Conservation (phyloP, 1,284 basidiomycete species). For the Hemileia vastatrix region DNA sequence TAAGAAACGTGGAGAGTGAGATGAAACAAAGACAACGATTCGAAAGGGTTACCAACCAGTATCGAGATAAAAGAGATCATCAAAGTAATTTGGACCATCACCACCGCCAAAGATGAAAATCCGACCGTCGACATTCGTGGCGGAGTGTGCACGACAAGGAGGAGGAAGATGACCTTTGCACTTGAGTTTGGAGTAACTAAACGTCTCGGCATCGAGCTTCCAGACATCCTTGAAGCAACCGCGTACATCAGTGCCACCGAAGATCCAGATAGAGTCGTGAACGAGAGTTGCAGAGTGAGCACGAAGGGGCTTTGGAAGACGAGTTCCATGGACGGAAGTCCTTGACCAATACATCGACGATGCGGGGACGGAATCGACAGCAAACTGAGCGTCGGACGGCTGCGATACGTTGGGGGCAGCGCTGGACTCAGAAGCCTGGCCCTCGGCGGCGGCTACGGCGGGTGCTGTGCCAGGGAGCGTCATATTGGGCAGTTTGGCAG, state of each 20-base stretch:
- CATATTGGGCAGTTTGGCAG: no score
- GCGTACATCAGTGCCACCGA: slow-evolving; percentile 30
- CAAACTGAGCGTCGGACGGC: no score
- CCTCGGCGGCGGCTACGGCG: no score
- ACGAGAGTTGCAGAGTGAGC: slow-evolving; percentile 29
- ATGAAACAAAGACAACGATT: not conserved
- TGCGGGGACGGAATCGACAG: slow-evolving; percentile 6
- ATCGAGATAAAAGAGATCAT: slow-evolving; percentile 30
- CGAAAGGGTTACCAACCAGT: slow-evolving; percentile 19
- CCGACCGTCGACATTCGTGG: slow-evolving; percentile 23
- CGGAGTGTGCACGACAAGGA: slow-evolving; percentile 17
- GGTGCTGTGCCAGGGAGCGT: no score
- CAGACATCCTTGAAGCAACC: slow-evolving; percentile 31
- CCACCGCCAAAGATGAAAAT: slow-evolving; percentile 32
- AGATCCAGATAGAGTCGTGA: slow-evolving; percentile 24
- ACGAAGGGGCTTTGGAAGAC: slow-evolving; percentile 26
- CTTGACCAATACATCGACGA: slow-evolving; percentile 28
- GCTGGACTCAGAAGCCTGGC: no score
- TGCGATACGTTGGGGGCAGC: no score
- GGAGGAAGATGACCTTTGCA: slow-evolving; percentile 22
- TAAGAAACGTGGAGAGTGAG: not conserved
- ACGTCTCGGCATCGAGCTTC: slow-evolving; percentile 28
- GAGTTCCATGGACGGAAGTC: slow-evolving; percentile 25
- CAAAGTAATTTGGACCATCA: slow-evolving; percentile 33
- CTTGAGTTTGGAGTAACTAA: slow-evolving; percentile 11